Conservation (phyloP, 2,329 filamentous ascomycete genomes). For the Cercospora janseana region DNA sequence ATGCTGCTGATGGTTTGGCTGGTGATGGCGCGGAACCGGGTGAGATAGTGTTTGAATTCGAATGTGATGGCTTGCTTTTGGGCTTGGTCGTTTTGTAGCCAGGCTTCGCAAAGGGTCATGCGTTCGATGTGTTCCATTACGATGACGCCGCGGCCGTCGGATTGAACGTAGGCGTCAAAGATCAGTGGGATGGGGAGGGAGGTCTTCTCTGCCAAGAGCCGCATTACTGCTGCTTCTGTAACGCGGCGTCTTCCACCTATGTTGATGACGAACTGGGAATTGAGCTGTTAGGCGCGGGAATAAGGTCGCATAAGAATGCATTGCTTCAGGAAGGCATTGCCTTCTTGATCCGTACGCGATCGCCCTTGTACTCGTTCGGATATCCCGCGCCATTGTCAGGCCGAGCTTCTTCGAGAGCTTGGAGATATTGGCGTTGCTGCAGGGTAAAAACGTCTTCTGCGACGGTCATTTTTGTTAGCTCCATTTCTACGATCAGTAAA, state of each 20-base stretch:
- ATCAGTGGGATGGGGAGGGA: constrained; percentile 16
- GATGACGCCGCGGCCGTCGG: constrained; percentile 15
- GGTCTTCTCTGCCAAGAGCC: constrained; percentile 4
- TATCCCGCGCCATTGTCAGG: constrained; percentile 13
- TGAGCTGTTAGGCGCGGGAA: constrained; percentile 12
- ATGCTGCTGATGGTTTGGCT: constrained; percentile 5
- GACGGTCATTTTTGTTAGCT: no score
- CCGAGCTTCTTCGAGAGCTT: constrained; percentile 12
- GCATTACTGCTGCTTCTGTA: constrained; percentile 12
- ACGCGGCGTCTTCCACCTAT: constrained; percentile 3
- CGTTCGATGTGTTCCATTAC: constrained; percentile 20
- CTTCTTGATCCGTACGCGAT: constrained; percentile 6
- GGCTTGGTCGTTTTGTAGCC: constrained; percentile 10
- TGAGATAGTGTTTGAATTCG: constrained; percentile 10
- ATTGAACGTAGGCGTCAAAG: constrained; percentile 11
- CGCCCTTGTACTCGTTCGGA: constrained; percentile 9
- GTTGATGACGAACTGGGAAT: constrained; percentile 8
- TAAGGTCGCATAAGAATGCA: constrained; percentile 11
- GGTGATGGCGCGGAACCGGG: constrained; percentile 11
- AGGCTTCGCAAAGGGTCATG: constrained; percentile 12
- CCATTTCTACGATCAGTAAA: no score
- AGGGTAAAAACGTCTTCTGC: no score
- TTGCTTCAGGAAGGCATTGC: constrained; percentile 13
- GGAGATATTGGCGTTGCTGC: constrained; percentile 3
- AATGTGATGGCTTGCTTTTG: constrained; percentile 5